Conservation (phyloP, 306 rosid species). For the Trichosanthes truncata region DNA sequence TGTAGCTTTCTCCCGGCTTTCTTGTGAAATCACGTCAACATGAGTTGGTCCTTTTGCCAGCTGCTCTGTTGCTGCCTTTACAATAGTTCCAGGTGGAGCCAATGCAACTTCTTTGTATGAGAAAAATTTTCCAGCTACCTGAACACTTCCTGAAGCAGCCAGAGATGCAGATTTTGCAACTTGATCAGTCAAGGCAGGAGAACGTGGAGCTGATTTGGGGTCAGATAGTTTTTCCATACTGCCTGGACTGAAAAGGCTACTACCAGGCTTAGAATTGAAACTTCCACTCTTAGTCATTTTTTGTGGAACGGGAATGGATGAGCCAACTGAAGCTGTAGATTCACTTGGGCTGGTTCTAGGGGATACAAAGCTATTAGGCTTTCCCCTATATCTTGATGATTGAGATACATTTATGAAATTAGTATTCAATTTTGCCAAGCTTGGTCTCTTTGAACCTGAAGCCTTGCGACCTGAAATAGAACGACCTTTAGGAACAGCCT, state of each 20-base stretch:
- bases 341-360: conserved; percentile 48
- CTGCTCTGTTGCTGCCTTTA: conserved; percentile 79
- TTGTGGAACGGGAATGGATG: conserved; percentile 40
- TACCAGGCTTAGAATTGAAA: conserved; percentile 65
- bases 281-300: conserved; percentile 63
- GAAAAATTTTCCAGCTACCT: conserved; percentile 69
- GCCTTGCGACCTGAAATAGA: conserved; percentile 66
- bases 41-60: conserved; percentile 38
- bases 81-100: conserved; percentile 97
- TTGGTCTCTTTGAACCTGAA: conserved; percentile 73
- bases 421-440: conserved; percentile 75
- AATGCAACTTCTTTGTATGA: conserved; percentile 98
- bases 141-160: conserved; percentile 41
- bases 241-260: conserved; percentile 25
- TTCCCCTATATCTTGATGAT: conserved; percentile 56
- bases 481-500: conserved; percentile 89
- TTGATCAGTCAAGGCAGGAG: conserved; percentile 50
- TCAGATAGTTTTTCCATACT: conserved; percentile 41
- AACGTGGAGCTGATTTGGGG: conserved; percentile 65
- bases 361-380: conserved; percentile 45
- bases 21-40: conserved; percentile 31
- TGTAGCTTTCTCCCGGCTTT: conserved; percentile 21
- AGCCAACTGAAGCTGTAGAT: conserved; percentile 34
- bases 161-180: conserved; percentile 38
- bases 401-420: conserved; percentile 63